Conservation (phyloP, 2,329 filamentous ascomycete species). For the Fusarium sp. region DNA sequence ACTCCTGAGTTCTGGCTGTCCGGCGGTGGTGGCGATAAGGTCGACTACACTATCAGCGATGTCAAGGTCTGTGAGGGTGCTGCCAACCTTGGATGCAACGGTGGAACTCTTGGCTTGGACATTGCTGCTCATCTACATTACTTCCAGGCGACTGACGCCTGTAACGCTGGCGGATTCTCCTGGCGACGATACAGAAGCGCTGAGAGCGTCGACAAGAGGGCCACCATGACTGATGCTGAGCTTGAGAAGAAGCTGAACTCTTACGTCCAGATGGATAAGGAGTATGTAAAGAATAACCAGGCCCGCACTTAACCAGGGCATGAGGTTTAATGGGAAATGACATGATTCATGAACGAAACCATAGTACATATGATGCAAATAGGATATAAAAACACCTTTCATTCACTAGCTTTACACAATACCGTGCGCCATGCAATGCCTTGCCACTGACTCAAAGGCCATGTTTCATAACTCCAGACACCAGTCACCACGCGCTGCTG, state of each 20-base stretch:
- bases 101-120: slow-evolving; percentile 57
- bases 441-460: not conserved
- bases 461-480: slow-evolving; percentile 9
- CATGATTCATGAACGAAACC: not conserved
- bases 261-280: slow-evolving; percentile 50
- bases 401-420: not conserved
- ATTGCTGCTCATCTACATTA: slow-evolving; percentile 60
- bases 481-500: not conserved
- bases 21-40: slow-evolving; percentile 45
- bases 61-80: slow-evolving; percentile 61
- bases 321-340: not conserved
- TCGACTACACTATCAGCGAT: slow-evolving; percentile 52
- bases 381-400: not conserved
- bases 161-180: slow-evolving; percentile 43
- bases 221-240: slow-evolving; percentile 48
- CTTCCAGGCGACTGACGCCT: slow-evolving; percentile 56
- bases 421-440: slow-evolving; percentile 9
- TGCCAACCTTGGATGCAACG: slow-evolving; percentile 62
- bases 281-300: slow-evolving; percentile 40
- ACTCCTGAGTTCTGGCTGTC: slow-evolving; percentile 75
- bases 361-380: slow-evolving; percentile 5
- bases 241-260: slow-evolving; percentile 52
- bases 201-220: slow-evolving; percentile 2
- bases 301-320: slow-evolving; percentile 4
- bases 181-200: slow-evolving; percentile 41